Evolutionary conservation across 208 protist genomes (phyloP), one percentile per base, ranked within the genome.

Genomic region (Lotmaria passim): DNA sequence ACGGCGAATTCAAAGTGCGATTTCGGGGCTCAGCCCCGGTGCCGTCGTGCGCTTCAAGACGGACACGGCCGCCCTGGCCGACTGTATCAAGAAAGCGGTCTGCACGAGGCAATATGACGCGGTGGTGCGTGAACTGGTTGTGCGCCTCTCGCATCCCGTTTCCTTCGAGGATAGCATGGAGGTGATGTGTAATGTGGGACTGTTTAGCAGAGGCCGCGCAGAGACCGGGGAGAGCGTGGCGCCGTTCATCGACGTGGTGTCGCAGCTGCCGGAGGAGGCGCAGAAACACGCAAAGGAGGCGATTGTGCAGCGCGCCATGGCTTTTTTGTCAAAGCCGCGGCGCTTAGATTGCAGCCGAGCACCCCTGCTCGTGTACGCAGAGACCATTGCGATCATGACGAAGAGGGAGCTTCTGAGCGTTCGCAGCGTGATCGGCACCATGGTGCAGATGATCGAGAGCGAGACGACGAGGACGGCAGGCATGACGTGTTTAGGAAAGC

Each of bases 401-500:
- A 82, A 86, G 65, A 53, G 39, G 38, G 87, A 93, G 38, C 70
- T 96, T 55, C 81, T 96, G 8, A 83, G 69, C 66, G 47, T 93
- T 43, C 84, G 81, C 33, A 90, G 75, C 46, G 86, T 90, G 7
- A 52, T 92, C 2, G 60, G 70, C 8, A 69, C 83, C 14, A 36
- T 93, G 17, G 78, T 86, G 64, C 83, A 92, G 44, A 89, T 94
- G 87, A 86, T 93, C 39, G 84, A 85, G 39, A 53, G 79, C 60
- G 83, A 91, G 31, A 73, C 81, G 26, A 94, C 91, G 8, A 79
- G 91, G 36, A 89, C 82, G 43, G 91, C 91, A 0, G 91, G 91
- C 17, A 90, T 93, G 55, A 96, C 91, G 8, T 91, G 84, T 31
- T 66, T 96, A 24, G 88, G 91, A 11, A 96, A 96, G 72, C 68